These are phyloP conservation scores for Aureobasidium leucospermi DNA, from an alignment of 2,329 filamentous ascomycete species.

Conservation along the genomic window DNA sequence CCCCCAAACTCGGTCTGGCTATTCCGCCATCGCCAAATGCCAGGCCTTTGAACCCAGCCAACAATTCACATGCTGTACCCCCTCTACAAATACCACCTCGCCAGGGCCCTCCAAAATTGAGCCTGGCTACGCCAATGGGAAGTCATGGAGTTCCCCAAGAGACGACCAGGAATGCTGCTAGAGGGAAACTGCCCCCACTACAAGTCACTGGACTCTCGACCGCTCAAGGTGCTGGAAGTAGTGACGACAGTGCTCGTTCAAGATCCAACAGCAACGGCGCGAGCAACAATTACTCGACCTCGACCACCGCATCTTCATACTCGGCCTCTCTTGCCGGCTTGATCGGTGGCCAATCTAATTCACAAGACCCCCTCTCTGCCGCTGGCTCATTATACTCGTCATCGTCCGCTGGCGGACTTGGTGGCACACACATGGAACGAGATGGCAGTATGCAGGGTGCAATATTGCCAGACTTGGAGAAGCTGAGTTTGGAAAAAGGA, in stretches of 20 bases:
- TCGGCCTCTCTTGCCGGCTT: slow-evolving; percentile 70
- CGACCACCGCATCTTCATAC: slow-evolving; percentile 71
- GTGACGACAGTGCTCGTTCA: slow-evolving; percentile 67
- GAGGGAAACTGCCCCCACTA: slow-evolving; percentile 47
- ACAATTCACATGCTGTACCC: slow-evolving; percentile 25
- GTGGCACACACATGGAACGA: slow-evolving; percentile 64
- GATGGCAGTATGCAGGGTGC: slow-evolving; percentile 74
- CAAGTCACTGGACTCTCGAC: slow-evolving; percentile 54
- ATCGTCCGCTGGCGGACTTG: slow-evolving; percentile 48
- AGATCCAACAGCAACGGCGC: slow-evolving; percentile 81
- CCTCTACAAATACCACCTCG: slow-evolving; percentile 37
- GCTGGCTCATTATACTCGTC: slow-evolving; percentile 73
- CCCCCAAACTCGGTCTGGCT: slow-evolving; percentile 76
- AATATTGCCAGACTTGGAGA: slow-evolving; percentile 62
- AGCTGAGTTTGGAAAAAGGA: slow-evolving; percentile 73
- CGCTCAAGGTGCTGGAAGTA: slow-evolving; percentile 53
- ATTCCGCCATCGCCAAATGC: slow-evolving; percentile 82
- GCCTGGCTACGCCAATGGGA: slow-evolving; percentile 83
- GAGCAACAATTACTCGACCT: slow-evolving; percentile 68
- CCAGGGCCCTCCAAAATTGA: slow-evolving; percentile 68
- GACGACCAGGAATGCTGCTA: slow-evolving; percentile 41
- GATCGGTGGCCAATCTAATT: slow-evolving; percentile 53
- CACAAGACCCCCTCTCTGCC: slow-evolving; percentile 82
- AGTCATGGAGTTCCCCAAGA: slow-evolving; percentile 66
- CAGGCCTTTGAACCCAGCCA: slow-evolving; percentile 55